A percentile compares a stretch with the other conserved stretches of the same genome.
Evolutionary conservation across 1,284 basidiomycete species (phyloP).

Genomic region (Flammula alnicola): DNA sequence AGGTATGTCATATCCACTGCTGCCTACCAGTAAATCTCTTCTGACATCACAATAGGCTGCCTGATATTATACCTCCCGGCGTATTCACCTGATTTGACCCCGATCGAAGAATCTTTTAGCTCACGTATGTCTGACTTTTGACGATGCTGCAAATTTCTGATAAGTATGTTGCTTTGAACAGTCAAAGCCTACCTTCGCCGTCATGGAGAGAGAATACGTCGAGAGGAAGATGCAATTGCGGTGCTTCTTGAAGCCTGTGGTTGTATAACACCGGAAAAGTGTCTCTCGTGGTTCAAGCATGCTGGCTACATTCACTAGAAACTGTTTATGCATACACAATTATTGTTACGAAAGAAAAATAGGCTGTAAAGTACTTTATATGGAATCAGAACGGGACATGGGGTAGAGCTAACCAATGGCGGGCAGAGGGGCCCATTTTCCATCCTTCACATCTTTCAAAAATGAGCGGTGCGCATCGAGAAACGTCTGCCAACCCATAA

Average conservation of each 20-base stretch:
- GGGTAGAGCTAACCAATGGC: not conserved
- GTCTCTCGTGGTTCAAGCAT: slow-evolving; percentile 27
- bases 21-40: not conserved
- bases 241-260: slow-evolving; percentile 23
- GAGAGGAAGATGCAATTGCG: slow-evolving; percentile 21
- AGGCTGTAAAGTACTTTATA: not conserved
- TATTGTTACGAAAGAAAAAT: not conserved
- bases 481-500: not conserved
- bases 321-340: no score
- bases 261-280: slow-evolving; percentile 27
- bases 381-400: not conserved
- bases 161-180: not conserved
- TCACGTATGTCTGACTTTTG: slow-evolving; percentile 3
- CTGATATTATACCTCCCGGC: slow-evolving; percentile 25
- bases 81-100: slow-evolving; percentile 33
- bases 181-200: slow-evolving; percentile 27
- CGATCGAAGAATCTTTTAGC: slow-evolving; percentile 34
- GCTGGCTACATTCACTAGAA: slow-evolving; percentile 26
- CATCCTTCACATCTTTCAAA: not conserved
- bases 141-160: not conserved
- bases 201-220: slow-evolving; percentile 19
- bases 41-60: slow-evolving; percentile 6
- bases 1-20: slow-evolving; percentile 8
- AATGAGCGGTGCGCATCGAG: not conserved
- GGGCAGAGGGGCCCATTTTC: not conserved